Evolutionary conservation across 2,329 filamentous ascomycete genomes (phyloP).

Genomic region (Domatiomyces catenatus): DNA sequence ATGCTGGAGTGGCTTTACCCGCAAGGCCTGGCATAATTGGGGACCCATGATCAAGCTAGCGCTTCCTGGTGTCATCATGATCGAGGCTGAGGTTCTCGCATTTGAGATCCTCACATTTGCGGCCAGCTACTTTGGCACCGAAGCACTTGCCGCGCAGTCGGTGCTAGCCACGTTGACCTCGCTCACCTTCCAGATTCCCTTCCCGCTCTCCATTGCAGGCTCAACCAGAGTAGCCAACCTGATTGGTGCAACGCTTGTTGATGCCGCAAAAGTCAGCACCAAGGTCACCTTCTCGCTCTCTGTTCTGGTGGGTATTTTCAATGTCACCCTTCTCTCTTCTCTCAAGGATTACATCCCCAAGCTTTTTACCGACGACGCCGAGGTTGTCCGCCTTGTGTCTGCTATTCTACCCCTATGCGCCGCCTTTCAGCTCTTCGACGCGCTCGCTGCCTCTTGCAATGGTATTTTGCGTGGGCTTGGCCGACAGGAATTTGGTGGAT

Average conservation of each 20-base stretch:
- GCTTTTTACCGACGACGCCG: conserved; percentile 60
- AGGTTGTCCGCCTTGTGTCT: conserved; percentile 54
- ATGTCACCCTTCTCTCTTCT: conserved; percentile 52
- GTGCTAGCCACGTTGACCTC: conserved; percentile 64
- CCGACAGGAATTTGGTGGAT: conserved; percentile 76
- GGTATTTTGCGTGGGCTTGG: conserved; percentile 77
- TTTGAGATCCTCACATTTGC: conserved; percentile 85
- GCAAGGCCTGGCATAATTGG: conserved; percentile 58
- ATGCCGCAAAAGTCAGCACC: conserved; percentile 65
- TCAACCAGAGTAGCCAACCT: conserved; percentile 83
- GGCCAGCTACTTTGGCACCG: conserved; percentile 62
- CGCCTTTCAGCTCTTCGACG: conserved; percentile 80
- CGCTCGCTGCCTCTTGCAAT: conserved; percentile 61
- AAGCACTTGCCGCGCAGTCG: conserved; percentile 73
- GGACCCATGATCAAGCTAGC: conserved; percentile 73
- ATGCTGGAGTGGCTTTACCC: conserved; percentile 70
- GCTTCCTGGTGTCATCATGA: conserved; percentile 80
- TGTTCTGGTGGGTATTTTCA: conserved; percentile 59
- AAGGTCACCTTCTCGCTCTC: conserved; percentile 57
- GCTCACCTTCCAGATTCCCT: conserved; percentile 80
- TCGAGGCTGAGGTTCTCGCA: conserved; percentile 81
- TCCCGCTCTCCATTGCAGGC: conserved; percentile 75
- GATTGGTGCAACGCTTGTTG: conserved; percentile 70
- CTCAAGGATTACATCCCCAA: conserved; percentile 60
- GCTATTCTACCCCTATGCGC: conserved; percentile 64